These are phyloP conservation scores for Debaryomyces robertsiae DNA, from an alignment of 1,139 yeast genomes.

Conservation along the genomic window DNA sequence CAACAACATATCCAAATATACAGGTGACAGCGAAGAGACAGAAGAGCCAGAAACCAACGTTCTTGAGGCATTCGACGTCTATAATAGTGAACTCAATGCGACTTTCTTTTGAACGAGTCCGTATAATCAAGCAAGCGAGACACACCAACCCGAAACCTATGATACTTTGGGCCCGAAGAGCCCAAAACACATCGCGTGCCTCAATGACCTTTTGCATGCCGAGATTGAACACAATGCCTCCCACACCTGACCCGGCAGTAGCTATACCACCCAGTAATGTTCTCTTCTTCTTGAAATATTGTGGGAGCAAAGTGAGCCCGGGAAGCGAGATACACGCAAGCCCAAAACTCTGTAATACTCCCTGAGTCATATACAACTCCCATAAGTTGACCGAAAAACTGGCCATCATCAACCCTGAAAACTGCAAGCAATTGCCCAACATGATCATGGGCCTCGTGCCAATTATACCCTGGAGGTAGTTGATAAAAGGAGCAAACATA, in stretches of 20 bases:
- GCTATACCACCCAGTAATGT: slow-evolving; percentile 61
- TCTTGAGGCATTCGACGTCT: slow-evolving; percentile 30
- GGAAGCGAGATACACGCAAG: slow-evolving; percentile 49
- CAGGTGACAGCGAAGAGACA: slow-evolving; percentile 39
- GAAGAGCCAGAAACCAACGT: slow-evolving; percentile 35
- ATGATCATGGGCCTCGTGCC: slow-evolving; percentile 43
- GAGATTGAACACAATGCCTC: slow-evolving; percentile 54
- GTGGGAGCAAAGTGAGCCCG: slow-evolving; percentile 45
- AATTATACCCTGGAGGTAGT: slow-evolving; percentile 38
- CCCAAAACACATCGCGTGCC: slow-evolving; percentile 33
- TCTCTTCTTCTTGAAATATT: slow-evolving; percentile 56
- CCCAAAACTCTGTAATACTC: slow-evolving; percentile 53
- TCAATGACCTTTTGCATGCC: slow-evolving; percentile 41
- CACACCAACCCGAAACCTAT: slow-evolving; percentile 34
- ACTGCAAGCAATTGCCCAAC: slow-evolving; percentile 51
- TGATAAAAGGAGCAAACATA: slow-evolving; percentile 41
- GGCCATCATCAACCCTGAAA: slow-evolving; percentile 55
- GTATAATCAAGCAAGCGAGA: slow-evolving; percentile 32
- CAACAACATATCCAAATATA: slow-evolving; percentile 48
- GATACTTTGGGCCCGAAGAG: slow-evolving; percentile 39
- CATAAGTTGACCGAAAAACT: slow-evolving; percentile 52
- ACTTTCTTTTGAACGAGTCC: slow-evolving; percentile 25
- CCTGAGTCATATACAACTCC: slow-evolving; percentile 56
- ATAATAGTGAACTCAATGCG: slow-evolving; percentile 38
- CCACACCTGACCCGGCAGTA: slow-evolving; percentile 63